Conservation (phyloP, 768 basidiomycete species). For the Serendipita sp. region DNA sequence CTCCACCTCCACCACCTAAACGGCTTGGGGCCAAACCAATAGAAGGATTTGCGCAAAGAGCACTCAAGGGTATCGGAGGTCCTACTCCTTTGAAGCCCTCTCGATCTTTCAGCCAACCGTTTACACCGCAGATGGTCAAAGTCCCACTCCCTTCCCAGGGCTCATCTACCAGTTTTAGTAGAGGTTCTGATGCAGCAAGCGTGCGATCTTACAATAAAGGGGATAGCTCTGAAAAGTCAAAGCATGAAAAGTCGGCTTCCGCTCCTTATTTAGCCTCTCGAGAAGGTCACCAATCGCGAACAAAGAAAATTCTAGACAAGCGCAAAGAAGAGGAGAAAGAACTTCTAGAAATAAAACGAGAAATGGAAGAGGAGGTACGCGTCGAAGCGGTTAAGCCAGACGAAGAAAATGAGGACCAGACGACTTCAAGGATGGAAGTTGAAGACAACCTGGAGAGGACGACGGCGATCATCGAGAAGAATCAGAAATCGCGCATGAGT, state of each 20-base stretch:
- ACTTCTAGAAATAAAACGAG: neutral
- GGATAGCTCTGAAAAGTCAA: neutral
- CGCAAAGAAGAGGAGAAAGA: conserved; percentile 1
- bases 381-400: neutral
- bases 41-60: neutral
- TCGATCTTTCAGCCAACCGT: neutral
- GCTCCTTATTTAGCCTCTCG: neutral
- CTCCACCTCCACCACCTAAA: neutral
- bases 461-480: neutral
- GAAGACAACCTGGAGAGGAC: neutral
- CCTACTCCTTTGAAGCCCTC: neutral
- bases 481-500: neutral
- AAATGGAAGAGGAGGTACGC: neutral
- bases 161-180: neutral
- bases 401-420: neutral
- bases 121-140: neutral
- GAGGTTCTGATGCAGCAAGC: neutral
- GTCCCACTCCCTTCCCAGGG: neutral
- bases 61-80: neutral
- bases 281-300: neutral
- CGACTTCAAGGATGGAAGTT: neutral
- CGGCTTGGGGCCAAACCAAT: neutral
- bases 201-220: neutral
- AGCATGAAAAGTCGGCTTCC: neutral
- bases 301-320: neutral